Conservation (phyloP, 305 asterid species). For the Fraxinus sp. region DNA sequence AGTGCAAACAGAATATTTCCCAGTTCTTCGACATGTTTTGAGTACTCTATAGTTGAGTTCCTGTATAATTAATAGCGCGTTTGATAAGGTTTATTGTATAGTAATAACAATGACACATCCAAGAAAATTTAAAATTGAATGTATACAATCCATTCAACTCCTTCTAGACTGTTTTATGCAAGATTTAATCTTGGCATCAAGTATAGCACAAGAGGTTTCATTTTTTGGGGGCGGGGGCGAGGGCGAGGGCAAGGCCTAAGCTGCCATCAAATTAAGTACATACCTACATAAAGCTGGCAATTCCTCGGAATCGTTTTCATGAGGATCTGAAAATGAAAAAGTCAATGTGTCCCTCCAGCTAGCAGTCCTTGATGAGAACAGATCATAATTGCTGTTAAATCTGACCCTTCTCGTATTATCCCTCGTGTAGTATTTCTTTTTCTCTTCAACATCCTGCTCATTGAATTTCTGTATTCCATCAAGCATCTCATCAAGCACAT, state of each 20-base stretch:
- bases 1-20: too few species aligned
- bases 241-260: not conserved
- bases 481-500: conserved; percentile 36
- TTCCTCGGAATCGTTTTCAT: not conserved
- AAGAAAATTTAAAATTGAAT: not conserved
- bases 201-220: not conserved
- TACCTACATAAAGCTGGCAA: too few species aligned
- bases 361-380: conserved; percentile 30
- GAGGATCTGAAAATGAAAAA: conserved; percentile 8
- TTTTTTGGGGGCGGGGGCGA: not conserved
- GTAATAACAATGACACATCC: not conserved
- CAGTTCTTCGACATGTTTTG: too few species aligned
- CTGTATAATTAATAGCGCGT: too few species aligned
- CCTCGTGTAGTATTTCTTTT: conserved; percentile 34
- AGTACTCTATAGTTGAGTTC: too few species aligned
- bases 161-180: not conserved
- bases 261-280: too few species aligned
- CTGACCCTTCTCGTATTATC: conserved; percentile 24
- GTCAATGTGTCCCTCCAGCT: conserved; percentile 41
- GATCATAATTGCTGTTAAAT: conserved; percentile 28
- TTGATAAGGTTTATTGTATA: not conserved
- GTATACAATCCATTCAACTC: not conserved
- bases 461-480: conserved; percentile 26
- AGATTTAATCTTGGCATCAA: not conserved
- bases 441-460: conserved; percentile 35